These are phyloP conservation scores for Podila clonocystis DNA, from an alignment of 192 early-diverging fungal species.

Conservation along the genomic window DNA sequence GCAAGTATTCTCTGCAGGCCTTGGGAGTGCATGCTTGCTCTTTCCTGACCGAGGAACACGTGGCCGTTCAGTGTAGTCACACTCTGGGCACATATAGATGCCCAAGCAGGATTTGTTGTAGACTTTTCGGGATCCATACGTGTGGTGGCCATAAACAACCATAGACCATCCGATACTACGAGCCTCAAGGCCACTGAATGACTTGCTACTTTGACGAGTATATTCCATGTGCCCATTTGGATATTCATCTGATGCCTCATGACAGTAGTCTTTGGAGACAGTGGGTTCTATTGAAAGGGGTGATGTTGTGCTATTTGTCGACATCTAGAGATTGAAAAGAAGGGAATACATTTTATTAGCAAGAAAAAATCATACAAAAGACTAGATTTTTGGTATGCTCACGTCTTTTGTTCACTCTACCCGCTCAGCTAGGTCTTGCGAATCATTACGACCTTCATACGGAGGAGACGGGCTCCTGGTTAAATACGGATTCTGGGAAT, in stretches of 20 bases:
- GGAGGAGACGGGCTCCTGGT: too few relatives aligned
- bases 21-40: neutral
- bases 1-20: neutral
- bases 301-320: too few relatives aligned
- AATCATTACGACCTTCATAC: too few relatives aligned
- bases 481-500: too few relatives aligned
- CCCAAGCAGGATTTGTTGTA: constrained; percentile 5
- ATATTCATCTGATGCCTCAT: neutral
- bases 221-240: constrained; percentile 1
- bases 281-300: too few relatives aligned
- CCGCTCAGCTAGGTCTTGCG: too few relatives aligned
- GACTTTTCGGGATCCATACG: neutral
- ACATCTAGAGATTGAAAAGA: too few relatives aligned
- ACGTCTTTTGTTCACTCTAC: too few relatives aligned
- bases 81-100: constrained; percentile 4
- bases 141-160: neutral
- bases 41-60: neutral
- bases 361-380: too few relatives aligned
- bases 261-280: neutral
- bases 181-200: neutral
- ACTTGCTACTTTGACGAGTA: neutral
- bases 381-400: too few relatives aligned
- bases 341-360: too few relatives aligned
- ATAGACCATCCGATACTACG: neutral
- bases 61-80: neutral